Conservation (phyloP, 176 grass and related monocot species). For the Triticum turgidum region DNA sequence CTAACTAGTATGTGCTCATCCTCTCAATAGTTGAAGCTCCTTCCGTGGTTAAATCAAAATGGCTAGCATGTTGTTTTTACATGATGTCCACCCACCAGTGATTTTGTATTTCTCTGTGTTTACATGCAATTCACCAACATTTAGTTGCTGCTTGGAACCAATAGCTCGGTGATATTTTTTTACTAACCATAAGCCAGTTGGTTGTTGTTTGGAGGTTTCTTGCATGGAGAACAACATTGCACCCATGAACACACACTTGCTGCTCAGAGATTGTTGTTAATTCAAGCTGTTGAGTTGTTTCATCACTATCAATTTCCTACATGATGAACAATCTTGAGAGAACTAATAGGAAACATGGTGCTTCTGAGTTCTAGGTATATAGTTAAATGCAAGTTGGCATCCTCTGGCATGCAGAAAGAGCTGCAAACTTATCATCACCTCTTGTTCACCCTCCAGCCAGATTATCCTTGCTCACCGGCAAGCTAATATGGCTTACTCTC, state of each 20-base stretch:
- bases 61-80: neutral
- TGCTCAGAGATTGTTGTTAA: constrained; percentile 12
- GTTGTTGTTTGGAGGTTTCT: neutral
- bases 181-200: neutral
- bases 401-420: neutral
- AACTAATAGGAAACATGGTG: neutral
- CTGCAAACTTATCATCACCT: neutral
- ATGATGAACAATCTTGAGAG: constrained; percentile 3
- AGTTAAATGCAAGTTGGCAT: neutral
- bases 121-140: constrained; percentile 17
- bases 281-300: constrained; percentile 11
- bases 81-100: neutral
- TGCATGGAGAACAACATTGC: neutral
- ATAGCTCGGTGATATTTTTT: constrained; percentile 18
- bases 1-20: constrained; percentile 39
- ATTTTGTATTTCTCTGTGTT: constrained; percentile 20
- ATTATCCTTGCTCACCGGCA: neutral
- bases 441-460: neutral
- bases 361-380: neutral
- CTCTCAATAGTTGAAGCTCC: constrained; percentile 21
- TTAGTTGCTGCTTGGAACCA: neutral
- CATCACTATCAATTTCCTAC: neutral
- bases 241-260: neutral
- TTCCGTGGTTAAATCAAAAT: constrained; percentile 15
- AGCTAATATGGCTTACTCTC: neutral